Conservation (phyloP, 352 stramenopile genomes). For the Globisporangium recalcitrans region DNA sequence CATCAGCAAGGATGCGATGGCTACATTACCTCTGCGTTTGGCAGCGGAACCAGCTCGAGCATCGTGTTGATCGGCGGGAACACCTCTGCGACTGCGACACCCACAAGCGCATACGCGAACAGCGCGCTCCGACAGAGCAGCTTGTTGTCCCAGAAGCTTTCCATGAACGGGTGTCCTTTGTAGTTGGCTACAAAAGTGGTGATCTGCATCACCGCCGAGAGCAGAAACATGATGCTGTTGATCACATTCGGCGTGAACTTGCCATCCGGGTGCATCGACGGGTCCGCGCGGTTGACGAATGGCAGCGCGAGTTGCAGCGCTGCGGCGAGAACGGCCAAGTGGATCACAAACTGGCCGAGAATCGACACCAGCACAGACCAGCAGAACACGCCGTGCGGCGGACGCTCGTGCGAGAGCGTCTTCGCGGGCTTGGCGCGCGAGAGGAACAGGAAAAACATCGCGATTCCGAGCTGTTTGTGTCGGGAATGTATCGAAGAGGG, state of each 20-base stretch:
- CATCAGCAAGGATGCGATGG: constrained; percentile 1
- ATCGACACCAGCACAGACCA: constrained; percentile 85
- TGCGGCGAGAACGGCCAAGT: constrained; percentile 76
- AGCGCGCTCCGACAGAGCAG: constrained; percentile 28
- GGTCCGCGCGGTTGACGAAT: constrained; percentile 55
- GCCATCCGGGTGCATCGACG: constrained; percentile 58
- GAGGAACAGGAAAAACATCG: constrained; percentile 54
- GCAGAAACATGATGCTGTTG: constrained; percentile 93
- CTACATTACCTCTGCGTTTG: constrained; percentile 27
- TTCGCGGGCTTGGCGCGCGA: constrained; percentile 82
- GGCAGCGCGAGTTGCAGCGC: constrained; percentile 45
- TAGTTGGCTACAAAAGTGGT: constrained; percentile 57
- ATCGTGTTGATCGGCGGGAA: constrained; percentile 26
- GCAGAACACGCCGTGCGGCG: constrained; percentile 89
- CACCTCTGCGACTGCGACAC: constrained; percentile 27
- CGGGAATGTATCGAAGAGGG: background rate
- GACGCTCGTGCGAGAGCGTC: constrained; percentile 70
- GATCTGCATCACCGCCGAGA: constrained; percentile 73
- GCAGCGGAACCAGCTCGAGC: constrained; percentile 38
- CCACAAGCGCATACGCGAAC: constrained; percentile 25
- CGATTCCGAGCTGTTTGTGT: constrained; percentile 30
- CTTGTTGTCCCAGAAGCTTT: constrained; percentile 42
- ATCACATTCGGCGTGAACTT: constrained; percentile 93
- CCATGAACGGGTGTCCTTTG: constrained; percentile 48
- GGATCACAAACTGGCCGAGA: constrained; percentile 87